These are phyloP conservation scores for Psilocybe subaeruginosa DNA, from an alignment of 768 basidiomycete species.

Conservation along the genomic window DNA sequence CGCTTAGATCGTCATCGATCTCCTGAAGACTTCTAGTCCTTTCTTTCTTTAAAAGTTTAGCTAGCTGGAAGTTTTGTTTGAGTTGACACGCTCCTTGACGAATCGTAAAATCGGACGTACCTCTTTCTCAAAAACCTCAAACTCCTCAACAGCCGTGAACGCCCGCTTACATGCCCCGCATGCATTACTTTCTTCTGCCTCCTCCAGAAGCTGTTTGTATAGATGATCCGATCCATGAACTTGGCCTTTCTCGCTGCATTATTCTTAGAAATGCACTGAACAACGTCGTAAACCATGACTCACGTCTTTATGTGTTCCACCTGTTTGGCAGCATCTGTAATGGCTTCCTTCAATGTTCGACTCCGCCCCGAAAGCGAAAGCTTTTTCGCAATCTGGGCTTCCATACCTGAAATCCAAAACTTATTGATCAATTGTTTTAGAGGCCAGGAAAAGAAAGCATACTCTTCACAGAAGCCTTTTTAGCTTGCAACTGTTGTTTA, in stretches of 20 bases:
- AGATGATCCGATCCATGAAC: neutral
- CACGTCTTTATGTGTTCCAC: conserved; percentile 30
- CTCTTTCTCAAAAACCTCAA: conserved; percentile 33
- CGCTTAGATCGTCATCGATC: conserved; percentile 48
- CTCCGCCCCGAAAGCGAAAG: neutral
- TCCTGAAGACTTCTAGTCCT: conserved; percentile 46
- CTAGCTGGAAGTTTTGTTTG: neutral
- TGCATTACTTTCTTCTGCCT: neutral
- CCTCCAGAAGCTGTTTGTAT: neutral
- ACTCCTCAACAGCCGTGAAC: neutral
- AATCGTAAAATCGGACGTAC: conserved; percentile 28
- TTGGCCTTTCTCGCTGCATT: neutral
- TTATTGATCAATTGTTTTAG: conserved; percentile 21
- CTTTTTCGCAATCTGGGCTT: conserved; percentile 31
- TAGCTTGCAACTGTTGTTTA: conserved; percentile 62
- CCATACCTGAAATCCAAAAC: conserved; percentile 46
- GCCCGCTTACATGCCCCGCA: neutral
- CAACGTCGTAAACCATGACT: neutral
- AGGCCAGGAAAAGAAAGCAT: conserved; percentile 1
- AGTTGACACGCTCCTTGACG: neutral
- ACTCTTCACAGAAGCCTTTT: conserved; percentile 70
- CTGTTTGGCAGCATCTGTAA: conserved; percentile 48
- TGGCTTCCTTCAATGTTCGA: conserved; percentile 44
- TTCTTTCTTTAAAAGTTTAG: conserved; percentile 53
- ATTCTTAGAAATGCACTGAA: neutral